Conservation (phyloP, 495 filamentous ascomycete genomes). For the Lophiotrema nucula region DNA sequence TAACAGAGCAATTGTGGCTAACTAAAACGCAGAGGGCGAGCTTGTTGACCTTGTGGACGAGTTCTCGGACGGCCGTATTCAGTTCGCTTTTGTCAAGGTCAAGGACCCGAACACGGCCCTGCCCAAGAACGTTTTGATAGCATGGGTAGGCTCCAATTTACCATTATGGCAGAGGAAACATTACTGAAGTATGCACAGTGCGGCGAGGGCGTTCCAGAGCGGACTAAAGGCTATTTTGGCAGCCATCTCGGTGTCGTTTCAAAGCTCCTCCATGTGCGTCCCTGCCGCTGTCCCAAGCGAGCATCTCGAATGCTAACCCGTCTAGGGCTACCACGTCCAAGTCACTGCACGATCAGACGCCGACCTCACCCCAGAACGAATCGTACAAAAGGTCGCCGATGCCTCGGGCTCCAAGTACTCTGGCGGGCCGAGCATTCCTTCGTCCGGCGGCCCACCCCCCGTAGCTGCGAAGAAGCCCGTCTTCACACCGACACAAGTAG, state of each 20-base stretch:
- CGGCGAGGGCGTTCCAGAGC: slow-evolving; percentile 95
- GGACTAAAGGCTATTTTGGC: slow-evolving; percentile 97
- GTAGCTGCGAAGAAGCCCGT: slow-evolving; percentile 81
- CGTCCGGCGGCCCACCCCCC: slow-evolving; percentile 56
- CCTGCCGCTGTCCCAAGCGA: background rate
- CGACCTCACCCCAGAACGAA: slow-evolving; percentile 81
- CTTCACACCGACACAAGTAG: slow-evolving; percentile 76
- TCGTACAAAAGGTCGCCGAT: slow-evolving; percentile 92
- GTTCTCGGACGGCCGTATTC: slow-evolving; percentile 92
- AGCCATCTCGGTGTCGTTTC: slow-evolving; percentile 86
- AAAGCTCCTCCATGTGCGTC: slow-evolving; percentile 77
- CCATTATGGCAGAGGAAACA: background rate
- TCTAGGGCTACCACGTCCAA: slow-evolving; percentile 90
- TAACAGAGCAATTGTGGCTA: too few relatives aligned
- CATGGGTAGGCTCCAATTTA: slow-evolving; percentile 57
- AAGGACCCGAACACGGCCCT: slow-evolving; percentile 89
- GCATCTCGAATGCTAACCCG: background rate
- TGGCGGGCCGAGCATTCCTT: slow-evolving; percentile 53
- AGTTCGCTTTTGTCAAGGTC: slow-evolving; percentile 96
- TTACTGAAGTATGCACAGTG: slow-evolving; percentile 51
- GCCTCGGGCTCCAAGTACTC: slow-evolving; percentile 95
- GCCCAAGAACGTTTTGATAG: slow-evolving; percentile 90
- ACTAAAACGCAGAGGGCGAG: slow-evolving; percentile 70
- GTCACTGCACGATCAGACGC: slow-evolving; percentile 88
- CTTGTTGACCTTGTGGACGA: slow-evolving; percentile 93